phyloP scores from a whole-genome alignment of 257 asterid species.

The Solanum medicagineum region DNA sequence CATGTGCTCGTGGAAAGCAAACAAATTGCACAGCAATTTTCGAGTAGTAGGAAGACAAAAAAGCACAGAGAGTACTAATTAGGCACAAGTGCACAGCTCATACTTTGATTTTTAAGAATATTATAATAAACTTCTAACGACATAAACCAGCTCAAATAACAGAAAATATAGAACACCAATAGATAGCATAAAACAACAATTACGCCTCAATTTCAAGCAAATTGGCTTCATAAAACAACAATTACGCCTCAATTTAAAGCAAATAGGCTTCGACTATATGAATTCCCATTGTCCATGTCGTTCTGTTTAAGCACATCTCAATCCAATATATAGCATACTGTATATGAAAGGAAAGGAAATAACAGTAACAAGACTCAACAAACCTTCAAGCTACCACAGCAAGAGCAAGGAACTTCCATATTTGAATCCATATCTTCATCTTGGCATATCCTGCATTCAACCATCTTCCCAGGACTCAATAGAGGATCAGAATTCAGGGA shows the following conservation, averaged over 20 bases:
- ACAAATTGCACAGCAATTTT: not conserved
- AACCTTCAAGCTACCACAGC: slow-evolving; percentile 96
- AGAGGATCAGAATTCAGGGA: slow-evolving; percentile 22
- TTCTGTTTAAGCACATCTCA: not conserved
- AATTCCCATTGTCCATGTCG: not conserved
- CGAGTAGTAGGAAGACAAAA: not conserved
- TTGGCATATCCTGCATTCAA: slow-evolving; percentile 94
- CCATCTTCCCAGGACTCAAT: slow-evolving; percentile 51
- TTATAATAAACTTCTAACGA: not conserved
- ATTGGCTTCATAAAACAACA: not conserved
- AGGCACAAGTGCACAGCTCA: not conserved
- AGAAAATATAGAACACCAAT: not conserved
- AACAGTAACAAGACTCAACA: not conserved
- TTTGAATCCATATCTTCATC: slow-evolving; percentile 73
- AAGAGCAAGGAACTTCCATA: slow-evolving; percentile 96
- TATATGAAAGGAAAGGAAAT: not conserved
- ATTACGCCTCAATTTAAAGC: not conserved
- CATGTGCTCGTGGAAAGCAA: not conserved
- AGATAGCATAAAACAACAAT: not conserved
- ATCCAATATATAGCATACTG: not conserved
- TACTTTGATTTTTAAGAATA: not conserved
- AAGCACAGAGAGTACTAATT: not conserved
- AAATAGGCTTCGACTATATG: not conserved
- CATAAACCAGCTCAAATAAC: not conserved
- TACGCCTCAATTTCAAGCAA: not conserved